Evolutionary conservation across 768 basidiomycete species (phyloP).

Genomic region (Lanmaoa rubissima): DNA sequence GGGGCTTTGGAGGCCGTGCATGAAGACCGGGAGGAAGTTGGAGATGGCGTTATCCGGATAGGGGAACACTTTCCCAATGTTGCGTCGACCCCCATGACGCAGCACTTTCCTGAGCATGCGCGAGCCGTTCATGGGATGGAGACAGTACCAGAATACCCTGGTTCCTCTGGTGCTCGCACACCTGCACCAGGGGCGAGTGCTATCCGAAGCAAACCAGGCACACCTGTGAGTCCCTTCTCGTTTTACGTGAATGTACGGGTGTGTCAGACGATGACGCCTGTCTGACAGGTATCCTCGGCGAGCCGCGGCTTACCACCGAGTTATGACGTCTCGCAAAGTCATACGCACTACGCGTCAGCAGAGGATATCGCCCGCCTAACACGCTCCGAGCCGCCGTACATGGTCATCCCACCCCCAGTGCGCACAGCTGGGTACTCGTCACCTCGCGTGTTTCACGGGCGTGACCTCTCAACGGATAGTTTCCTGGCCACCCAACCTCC

Average conservation of each 20-base stretch:
- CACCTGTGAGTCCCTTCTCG: constrained; percentile 12
- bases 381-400: constrained; percentile 29
- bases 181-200: neutral
- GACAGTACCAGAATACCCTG: constrained; percentile 2
- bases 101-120: constrained; percentile 9
- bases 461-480: constrained; percentile 27
- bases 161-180: neutral
- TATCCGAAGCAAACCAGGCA: constrained; percentile 3
- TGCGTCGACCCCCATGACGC: constrained; percentile 13
- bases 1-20: constrained; percentile 6
- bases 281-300: constrained; percentile 6
- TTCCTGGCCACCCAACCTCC: constrained; percentile 26
- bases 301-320: constrained; percentile 14
- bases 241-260: neutral
- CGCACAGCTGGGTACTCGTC: constrained; percentile 35
- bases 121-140: constrained; percentile 3
- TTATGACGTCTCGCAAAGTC: constrained; percentile 15
- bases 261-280: neutral
- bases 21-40: constrained; percentile 13
- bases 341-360: constrained; percentile 16
- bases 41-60: constrained; percentile 18
- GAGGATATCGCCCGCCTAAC: constrained; percentile 22
- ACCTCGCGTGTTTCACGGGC: constrained; percentile 19
- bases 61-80: constrained; percentile 17
- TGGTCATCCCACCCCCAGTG: constrained; percentile 38